Conservation (phyloP, 1,139 yeast species). For the Lodderomyces pseudojiufengensis region DNA sequence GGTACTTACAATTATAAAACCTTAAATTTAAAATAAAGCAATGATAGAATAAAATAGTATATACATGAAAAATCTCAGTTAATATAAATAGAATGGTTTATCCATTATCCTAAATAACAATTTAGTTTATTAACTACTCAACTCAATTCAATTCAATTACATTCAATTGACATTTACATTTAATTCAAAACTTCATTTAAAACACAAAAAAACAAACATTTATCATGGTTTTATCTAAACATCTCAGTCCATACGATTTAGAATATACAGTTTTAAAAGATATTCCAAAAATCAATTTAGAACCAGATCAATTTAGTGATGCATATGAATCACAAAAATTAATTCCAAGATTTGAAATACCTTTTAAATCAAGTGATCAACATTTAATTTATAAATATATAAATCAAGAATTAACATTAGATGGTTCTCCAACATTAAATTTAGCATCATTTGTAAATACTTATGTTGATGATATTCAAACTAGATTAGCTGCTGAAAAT, state of each 20-base stretch:
- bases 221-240: slow-evolving; percentile 40
- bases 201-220: neutral
- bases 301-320: slow-evolving; percentile 31
- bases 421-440: slow-evolving; percentile 81
- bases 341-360: slow-evolving; percentile 53
- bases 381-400: slow-evolving; percentile 59
- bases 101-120: no score
- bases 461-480: slow-evolving; percentile 43
- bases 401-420: slow-evolving; percentile 71
- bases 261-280: slow-evolving; percentile 29
- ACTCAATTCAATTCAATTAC: no score
- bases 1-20: no score
- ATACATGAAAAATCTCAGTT: no score
- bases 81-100: no score
- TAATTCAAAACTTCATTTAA: no score
- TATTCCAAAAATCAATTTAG: slow-evolving; percentile 21
- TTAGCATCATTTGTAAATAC: slow-evolving; percentile 90
- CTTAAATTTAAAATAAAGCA: no score
- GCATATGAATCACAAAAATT: slow-evolving; percentile 30
- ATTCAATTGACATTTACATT: no score
- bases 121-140: no score
- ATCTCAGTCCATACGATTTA: slow-evolving; percentile 35
- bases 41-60: no score
- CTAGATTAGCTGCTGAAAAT: slow-evolving; percentile 59
- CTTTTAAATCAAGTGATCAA: slow-evolving; percentile 51